Conservation (phyloP, 2,329 filamentous ascomycete species). For the Blumeria graminis region DNA sequence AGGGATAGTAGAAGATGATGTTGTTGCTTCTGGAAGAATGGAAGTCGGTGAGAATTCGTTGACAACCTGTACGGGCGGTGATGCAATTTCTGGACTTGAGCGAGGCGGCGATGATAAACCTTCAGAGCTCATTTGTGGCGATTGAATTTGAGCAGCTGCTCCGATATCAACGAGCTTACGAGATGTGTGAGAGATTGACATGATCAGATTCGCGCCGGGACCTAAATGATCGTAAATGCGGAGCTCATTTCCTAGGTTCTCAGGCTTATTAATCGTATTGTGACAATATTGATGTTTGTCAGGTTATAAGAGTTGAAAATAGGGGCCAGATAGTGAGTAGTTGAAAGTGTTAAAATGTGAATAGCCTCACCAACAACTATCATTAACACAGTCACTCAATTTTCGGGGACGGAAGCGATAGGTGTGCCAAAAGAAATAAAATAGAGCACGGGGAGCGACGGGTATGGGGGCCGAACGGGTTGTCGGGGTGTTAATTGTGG, state of each 20-base stretch:
- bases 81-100: slow-evolving; percentile 24
- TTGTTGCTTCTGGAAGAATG: slow-evolving; percentile 4
- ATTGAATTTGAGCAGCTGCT: slow-evolving; percentile 4
- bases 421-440: not conserved
- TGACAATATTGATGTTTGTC: not conserved
- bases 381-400: not conserved
- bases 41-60: slow-evolving; percentile 2
- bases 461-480: not conserved
- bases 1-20: slow-evolving; percentile 8
- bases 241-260: no score
- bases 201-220: no score
- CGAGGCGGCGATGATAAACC: slow-evolving; percentile 28
- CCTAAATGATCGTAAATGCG: no score
- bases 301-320: not conserved
- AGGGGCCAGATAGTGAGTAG: not conserved
- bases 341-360: slow-evolving; percentile 5
- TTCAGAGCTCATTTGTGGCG: slow-evolving; percentile 14
- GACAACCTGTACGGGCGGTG: slow-evolving; percentile 17
- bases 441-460: not conserved
- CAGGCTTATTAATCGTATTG: no score
- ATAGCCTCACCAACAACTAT: slow-evolving; percentile 10
- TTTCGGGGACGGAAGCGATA: not conserved
- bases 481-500: not conserved
- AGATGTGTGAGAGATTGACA: not conserved
- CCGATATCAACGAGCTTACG: slow-evolving; percentile 5